A percentile compares a stretch with the other conserved stretches of the same genome.
Evolutionary conservation across 306 rosid genomes (phyloP).

Genomic region (Neltuma alba): DNA sequence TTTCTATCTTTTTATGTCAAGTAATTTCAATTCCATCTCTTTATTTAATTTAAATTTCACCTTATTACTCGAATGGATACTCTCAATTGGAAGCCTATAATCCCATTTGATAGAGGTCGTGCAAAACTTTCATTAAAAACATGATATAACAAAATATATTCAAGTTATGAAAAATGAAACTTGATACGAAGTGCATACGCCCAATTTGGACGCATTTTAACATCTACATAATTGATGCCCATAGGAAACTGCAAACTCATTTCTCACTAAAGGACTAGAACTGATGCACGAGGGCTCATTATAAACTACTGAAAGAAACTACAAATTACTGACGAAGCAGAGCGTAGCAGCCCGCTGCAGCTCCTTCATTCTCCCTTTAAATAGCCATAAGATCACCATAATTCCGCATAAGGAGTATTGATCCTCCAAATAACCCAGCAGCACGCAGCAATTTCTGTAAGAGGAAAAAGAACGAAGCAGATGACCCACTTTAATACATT

Average conservation of each 20-base stretch:
- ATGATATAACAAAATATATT: background rate
- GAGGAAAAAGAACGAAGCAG: background rate
- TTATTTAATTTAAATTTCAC: background rate
- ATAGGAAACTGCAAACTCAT: background rate
- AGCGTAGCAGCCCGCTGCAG: background rate
- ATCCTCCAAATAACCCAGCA: conserved; percentile 58
- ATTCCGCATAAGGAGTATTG: conserved; percentile 58
- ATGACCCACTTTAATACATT: background rate
- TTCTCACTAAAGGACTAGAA: background rate
- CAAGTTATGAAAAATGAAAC: background rate
- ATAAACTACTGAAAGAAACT: background rate
- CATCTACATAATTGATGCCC: background rate
- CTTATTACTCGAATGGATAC: background rate
- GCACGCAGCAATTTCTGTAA: conserved; percentile 72
- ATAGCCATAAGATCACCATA: conserved; percentile 73
- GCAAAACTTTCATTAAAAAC: background rate
- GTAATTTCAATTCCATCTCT: background rate
- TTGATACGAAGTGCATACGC: background rate
- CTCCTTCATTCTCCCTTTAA: conserved; percentile 36
- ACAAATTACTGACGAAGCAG: background rate
- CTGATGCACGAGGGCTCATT: background rate
- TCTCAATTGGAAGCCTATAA: background rate
- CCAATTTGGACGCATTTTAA: background rate
- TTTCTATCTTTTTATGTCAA: background rate
- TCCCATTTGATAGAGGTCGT: background rate